Evolutionary conservation across 441 rosid species (phyloP), one percentile per base, ranked within the genome.

Genomic region (Theobroma grandiflorum): DNA sequence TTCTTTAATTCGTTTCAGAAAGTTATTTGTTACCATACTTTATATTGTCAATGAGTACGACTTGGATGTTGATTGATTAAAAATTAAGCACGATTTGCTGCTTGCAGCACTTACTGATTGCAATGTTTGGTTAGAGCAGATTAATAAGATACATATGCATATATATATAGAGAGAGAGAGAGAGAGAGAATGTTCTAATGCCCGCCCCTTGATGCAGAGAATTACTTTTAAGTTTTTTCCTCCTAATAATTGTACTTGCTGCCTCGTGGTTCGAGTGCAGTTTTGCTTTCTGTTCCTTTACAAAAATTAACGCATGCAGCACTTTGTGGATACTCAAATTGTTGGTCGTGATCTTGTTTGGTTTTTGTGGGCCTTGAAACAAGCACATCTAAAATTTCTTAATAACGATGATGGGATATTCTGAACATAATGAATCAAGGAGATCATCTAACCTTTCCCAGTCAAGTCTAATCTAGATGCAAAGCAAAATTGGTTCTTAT

Each of bases 241-340:
- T 55, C 15, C 65, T 26, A 69, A 57, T 78, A 43, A 78, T 59
- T 68, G 20, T 42, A 4, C 45, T 57, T 42, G 45, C 62, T 33
- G 62, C 61, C 71, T 15, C 0, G 6, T 4, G 33, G 12, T 57
- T 37, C 31, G 15, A 26, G 55, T 62, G 72, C 64, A 59, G 31
- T 31, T 59, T 59, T 12, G 18, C 40, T 61, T 61, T 61, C 0
- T 26, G 3, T 31, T 22, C 35, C 63, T 58, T 58, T 58, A 3
- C 2, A 8, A 57, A 58, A 55, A 22, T 22, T 14, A 11, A 57
- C 18, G 11, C 26, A 20, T 31, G 7, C 66, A 31, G 38, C 66
- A 26, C 64, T 59, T 59, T 22, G 64, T 59, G 37, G 64, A 22
- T 58, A 8, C 63, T 31, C 38, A 61, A 61, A 42, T 26, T 26